Percentiles rank a stretch among this genome's conserved stretches.
These are phyloP conservation scores for Vinca major DNA, from an alignment of 305 asterid species.

Conservation along the genomic window DNA sequence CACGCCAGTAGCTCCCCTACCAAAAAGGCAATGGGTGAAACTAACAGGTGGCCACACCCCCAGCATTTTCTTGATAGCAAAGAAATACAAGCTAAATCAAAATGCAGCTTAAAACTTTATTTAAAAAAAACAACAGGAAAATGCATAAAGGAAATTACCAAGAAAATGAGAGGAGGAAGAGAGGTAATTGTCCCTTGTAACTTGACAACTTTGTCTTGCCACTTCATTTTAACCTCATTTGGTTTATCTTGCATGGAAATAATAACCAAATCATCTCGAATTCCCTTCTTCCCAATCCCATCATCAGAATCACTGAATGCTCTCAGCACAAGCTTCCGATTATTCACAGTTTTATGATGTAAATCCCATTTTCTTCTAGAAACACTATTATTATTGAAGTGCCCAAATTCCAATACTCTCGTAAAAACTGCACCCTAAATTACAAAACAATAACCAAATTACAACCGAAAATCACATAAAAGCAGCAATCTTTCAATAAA, in stretches of 20 bases:
- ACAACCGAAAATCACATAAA: neutral
- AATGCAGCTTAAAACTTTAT: neutral
- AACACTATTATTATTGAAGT: conserved; percentile 6
- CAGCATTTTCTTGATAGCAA: no score
- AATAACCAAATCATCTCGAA: conserved; percentile 18
- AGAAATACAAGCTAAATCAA: neutral
- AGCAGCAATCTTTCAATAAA: neutral
- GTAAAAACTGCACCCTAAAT: conserved; percentile 28
- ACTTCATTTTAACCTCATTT: conserved; percentile 19
- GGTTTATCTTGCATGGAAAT: conserved; percentile 7
- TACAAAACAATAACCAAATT: neutral
- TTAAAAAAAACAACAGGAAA: neutral
- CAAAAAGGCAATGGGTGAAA: neutral
- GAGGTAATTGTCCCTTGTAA: conserved; percentile 45
- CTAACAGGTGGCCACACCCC: no score
- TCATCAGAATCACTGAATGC: conserved; percentile 34
- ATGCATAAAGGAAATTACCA: conserved; percentile 31
- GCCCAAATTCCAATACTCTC: conserved; percentile 24
- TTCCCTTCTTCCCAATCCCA: conserved; percentile 15
- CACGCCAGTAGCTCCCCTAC: neutral
- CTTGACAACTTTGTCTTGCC: conserved; percentile 29
- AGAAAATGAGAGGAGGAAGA: conserved; percentile 37
- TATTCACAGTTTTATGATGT: conserved; percentile 19
- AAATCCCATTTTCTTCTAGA: conserved; percentile 23
- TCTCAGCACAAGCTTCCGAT: conserved; percentile 24